Evolutionary conservation across 495 filamentous ascomycete species (phyloP), one percentile per base, ranked within the genome.

Genomic region (Neurospora hispaniola): DNA sequence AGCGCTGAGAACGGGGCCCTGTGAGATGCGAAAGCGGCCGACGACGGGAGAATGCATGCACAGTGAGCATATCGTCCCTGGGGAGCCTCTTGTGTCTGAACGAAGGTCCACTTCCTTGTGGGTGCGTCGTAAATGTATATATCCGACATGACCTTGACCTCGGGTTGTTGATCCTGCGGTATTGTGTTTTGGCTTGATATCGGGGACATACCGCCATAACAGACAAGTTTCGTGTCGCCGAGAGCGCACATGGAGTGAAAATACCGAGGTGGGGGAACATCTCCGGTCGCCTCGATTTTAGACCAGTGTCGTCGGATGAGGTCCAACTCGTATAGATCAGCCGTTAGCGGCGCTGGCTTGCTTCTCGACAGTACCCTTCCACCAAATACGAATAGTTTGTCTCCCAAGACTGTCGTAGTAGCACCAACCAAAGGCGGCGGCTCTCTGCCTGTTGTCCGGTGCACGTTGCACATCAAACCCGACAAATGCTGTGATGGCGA

Each of bases 121-220:
- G 88, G 86, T n/a, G 96, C 93, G 79, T 99, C 96, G 78, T 92
- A 98, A 8, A 99, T 94, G 80, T 98, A 93, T 71, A 99, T 94
- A 84, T 99, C 96, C 10, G 94, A 96, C 94, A 98, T 97, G 71
- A 99, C 96, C 6, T 95, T 90, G 9, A 98, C 92, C 80, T 98
- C 96, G 38, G 93, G 90, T 75, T 96, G 93, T 38, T 89, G 82
- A 68, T 95, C 93, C 74, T 88, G 85, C 0, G 86, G 81, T 69
- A 82, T 75, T 70, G 83, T 76, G 72, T 84, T 77, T 81, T 89
- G 75, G 59, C 80, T 84, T 8, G 88, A 83, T 5, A 90, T 89
- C 14, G 94, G 95, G 7, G 95, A 97, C 96, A 99, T 99, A 68
- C 96, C 96, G 66, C 96, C 96, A 82, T 97, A 99, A 81, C 94